Percentiles rank a stretch among this genome's conserved stretches.
phyloP scores from a whole-genome alignment of 495 filamentous ascomycete species.

The Mycothermus thermophilus region DNA sequence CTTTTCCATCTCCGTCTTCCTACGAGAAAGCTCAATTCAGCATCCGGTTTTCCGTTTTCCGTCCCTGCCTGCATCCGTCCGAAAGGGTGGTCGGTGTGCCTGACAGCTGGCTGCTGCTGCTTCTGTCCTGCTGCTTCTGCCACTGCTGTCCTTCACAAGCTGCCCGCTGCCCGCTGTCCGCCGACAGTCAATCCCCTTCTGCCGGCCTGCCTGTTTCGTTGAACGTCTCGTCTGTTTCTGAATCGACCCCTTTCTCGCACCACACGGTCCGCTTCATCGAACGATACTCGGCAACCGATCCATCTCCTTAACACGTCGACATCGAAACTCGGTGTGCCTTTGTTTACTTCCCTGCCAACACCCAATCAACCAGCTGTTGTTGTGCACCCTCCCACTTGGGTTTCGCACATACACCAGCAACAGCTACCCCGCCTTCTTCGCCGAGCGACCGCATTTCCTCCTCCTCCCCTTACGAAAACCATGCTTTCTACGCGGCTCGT shows the following conservation, averaged over 20 bases:
- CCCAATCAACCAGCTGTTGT: neutral
- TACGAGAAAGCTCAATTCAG: conserved; percentile 2
- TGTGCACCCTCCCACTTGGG: no score
- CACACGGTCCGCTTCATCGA: conserved; percentile 1
- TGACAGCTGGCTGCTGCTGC: no score
- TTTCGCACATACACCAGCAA: no score
- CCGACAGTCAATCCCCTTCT: conserved; percentile 2
- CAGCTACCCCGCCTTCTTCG: neutral
- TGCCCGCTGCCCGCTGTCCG: neutral
- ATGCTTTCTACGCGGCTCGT: conserved; percentile 19
- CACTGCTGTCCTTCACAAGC: conserved; percentile 3
- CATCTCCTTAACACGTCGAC: neutral
- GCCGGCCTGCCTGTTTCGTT: conserved; percentile 6
- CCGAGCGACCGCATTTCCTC: conserved; percentile 7
- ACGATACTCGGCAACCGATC: conserved; percentile 3
- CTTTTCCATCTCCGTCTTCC: conserved; percentile 4
- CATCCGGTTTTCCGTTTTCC: conserved; percentile 1
- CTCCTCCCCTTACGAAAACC: conserved; percentile 1
- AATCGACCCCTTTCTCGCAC: neutral
- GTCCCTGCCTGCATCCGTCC: conserved; percentile 3
- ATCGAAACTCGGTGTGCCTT: conserved; percentile 1
- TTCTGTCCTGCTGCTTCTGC: no score
- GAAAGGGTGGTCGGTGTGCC: no score
- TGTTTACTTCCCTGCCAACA: neutral
- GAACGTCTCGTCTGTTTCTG: conserved; percentile 2